Conservation (phyloP, 768 basidiomycete genomes). For the Leccinum subgranulosum region DNA sequence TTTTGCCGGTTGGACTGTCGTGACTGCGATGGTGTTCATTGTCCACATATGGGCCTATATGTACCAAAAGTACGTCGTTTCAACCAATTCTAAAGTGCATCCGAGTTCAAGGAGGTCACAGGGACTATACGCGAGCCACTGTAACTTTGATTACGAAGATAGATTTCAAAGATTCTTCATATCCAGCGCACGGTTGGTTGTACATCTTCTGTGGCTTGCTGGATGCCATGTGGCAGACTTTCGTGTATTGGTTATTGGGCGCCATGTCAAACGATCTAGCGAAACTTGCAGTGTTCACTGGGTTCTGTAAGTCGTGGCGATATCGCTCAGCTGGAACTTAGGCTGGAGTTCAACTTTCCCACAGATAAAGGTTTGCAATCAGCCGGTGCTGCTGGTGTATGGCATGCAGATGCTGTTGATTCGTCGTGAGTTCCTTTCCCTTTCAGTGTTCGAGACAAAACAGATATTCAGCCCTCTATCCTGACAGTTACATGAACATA, state of each 20-base stretch:
- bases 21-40: slow-evolving; percentile 61
- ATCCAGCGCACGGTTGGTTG: slow-evolving; percentile 54
- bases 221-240: slow-evolving; percentile 85
- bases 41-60: slow-evolving; percentile 76
- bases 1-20: slow-evolving; percentile 62
- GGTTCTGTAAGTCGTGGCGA: slow-evolving; percentile 62
- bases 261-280: slow-evolving; percentile 82
- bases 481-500: slow-evolving; percentile 57
- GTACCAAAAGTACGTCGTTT: slow-evolving; percentile 58
- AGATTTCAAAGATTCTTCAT: slow-evolving; percentile 56
- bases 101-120: slow-evolving; percentile 12
- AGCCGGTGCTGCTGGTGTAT: slow-evolving; percentile 69
- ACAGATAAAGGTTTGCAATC: slow-evolving; percentile 74
- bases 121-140: slow-evolving; percentile 58
- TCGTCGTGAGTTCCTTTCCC: slow-evolving; percentile 48
- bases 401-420: slow-evolving; percentile 64
- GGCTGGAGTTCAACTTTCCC: slow-evolving; percentile 1
- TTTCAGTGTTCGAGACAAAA: neutral
- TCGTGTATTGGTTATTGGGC: slow-evolving; percentile 81
- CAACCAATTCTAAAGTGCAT: neutral
- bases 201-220: slow-evolving; percentile 73
- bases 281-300: slow-evolving; percentile 73
- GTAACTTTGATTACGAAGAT: slow-evolving; percentile 43
- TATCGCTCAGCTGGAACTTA: neutral
- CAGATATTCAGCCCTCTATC: neutral